Conservation (phyloP, 2,329 filamentous ascomycete species). For the Parafenestella ontariensis region DNA sequence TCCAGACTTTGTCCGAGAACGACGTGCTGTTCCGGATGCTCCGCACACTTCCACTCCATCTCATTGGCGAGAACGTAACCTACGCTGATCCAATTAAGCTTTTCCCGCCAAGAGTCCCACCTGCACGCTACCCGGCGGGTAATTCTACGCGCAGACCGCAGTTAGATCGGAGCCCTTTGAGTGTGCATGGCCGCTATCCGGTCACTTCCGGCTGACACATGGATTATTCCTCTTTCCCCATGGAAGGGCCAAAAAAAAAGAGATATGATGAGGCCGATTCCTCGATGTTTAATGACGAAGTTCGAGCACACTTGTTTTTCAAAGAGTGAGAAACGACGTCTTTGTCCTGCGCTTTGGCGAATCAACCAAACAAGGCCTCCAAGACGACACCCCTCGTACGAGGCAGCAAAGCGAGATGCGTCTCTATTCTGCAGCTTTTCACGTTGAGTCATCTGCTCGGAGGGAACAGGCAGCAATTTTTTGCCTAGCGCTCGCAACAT, state of each 20-base stretch:
- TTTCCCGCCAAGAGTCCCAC: conserved; percentile 9
- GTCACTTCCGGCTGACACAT: conserved; percentile 25
- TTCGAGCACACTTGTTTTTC: not conserved
- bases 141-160: conserved; percentile 16
- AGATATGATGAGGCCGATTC: conserved; percentile 2
- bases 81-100: conserved; percentile 27
- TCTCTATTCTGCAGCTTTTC: conserved; percentile 6
- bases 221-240: conserved; percentile 2
- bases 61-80: conserved; percentile 29
- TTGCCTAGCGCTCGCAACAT: not conserved
- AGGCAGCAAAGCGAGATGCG: conserved; percentile 9
- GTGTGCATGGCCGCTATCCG: conserved; percentile 20
- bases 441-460: conserved; percentile 21
- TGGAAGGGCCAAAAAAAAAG: conserved; percentile 1
- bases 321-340: not conserved
- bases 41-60: conserved; percentile 12
- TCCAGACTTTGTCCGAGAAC: conserved; percentile 25
- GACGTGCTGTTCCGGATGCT: not conserved
- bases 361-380: not conserved
- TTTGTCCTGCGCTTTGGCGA: not conserved
- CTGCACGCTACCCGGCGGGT: conserved; percentile 18
- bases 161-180: conserved; percentile 7
- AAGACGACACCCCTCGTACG: conserved; percentile 4
- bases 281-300: not conserved
- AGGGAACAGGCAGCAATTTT: not conserved